A percentile compares a stretch with the other conserved stretches of the same genome.
These are phyloP conservation scores for Geranomyces variabilis DNA, from an alignment of 192 early-diverging fungal genomes.

Conservation along the genomic window DNA sequence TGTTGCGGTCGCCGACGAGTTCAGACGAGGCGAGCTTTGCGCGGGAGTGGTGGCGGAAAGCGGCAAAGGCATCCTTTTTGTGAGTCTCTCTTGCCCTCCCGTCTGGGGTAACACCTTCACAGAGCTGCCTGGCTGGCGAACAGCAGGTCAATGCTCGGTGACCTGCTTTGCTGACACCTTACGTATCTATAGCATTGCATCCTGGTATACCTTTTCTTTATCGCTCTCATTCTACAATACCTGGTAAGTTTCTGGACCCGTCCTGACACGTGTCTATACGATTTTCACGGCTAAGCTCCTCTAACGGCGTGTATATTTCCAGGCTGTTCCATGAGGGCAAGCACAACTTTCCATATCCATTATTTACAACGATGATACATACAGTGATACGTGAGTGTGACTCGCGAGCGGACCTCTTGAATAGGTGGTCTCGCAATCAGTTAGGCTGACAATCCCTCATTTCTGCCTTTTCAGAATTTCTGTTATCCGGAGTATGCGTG, in stretches of 20 bases:
- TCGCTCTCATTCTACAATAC: conserved; percentile 88
- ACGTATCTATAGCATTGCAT: conserved; percentile 40
- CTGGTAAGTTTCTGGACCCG: conserved; percentile 44
- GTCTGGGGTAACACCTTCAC: too few relatives aligned
- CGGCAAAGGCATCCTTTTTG: not conserved
- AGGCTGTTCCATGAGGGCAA: conserved; percentile 79
- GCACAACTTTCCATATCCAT: conserved; percentile 83
- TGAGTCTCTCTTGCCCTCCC: not conserved
- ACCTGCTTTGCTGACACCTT: too few relatives aligned
- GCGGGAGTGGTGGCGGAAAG: not conserved
- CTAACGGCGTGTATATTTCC: not conserved
- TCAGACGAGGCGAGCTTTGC: not conserved
- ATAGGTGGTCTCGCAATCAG: too few relatives aligned
- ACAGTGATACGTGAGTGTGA: conserved; percentile 68
- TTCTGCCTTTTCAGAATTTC: conserved; percentile 53
- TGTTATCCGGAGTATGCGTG: conserved; percentile 50
- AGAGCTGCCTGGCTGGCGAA: too few relatives aligned
- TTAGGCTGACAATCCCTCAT: not conserved
- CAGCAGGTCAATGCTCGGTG: too few relatives aligned
- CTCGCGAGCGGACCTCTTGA: not conserved
- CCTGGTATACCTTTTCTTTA: conserved; percentile 80
- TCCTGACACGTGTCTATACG: too few relatives aligned
- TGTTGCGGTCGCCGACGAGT: not conserved
- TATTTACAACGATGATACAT: conserved; percentile 84
- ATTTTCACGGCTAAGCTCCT: not conserved